phyloP scores from a whole-genome alignment of 495 filamentous ascomycete genomes.

The Aspergillus taichungensis region DNA sequence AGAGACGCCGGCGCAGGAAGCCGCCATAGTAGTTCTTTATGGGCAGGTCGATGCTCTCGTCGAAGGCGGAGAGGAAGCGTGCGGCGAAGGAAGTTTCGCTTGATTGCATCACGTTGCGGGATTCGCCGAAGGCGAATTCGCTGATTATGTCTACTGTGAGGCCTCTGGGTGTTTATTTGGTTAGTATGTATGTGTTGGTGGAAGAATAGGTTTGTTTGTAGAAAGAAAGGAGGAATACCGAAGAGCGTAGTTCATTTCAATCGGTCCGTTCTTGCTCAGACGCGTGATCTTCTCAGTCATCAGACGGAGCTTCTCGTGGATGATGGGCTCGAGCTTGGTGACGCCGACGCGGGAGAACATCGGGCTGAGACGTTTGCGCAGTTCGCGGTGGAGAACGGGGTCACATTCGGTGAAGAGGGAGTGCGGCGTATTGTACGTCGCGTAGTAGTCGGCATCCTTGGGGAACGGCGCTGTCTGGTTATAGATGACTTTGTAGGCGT shows the following conservation, averaged over 20 bases:
- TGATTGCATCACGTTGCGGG: not conserved
- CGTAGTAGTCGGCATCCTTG: constrained; percentile 3
- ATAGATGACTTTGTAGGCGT: constrained; percentile 7
- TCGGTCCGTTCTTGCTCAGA: not conserved
- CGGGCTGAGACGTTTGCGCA: not conserved
- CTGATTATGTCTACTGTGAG: constrained; percentile 3
- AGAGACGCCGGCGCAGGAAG: not conserved
- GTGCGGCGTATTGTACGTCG: constrained; percentile 2
- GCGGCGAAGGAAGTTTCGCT: not conserved
- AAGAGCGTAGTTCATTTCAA: constrained; percentile 1
- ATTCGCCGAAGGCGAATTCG: constrained; percentile 3
- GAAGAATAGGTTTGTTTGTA: no score
- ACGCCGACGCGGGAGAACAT: not conserved
- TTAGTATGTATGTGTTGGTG: not conserved
- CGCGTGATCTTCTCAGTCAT: not conserved
- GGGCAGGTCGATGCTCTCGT: not conserved
- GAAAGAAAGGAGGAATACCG: not conserved
- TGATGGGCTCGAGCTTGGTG: constrained; percentile 4
- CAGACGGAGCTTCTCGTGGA: not conserved
- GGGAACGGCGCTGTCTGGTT: constrained; percentile 2
- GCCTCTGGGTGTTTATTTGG: not conserved
- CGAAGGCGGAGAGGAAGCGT: not conserved
- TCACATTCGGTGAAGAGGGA: constrained; percentile 4
- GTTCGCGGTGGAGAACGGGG: not conserved
- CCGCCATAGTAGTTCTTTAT: not conserved